Evolutionary conservation across 768 basidiomycete species (phyloP), one percentile per base, ranked within the genome.

Genomic region (Gyrodon lividus): DNA sequence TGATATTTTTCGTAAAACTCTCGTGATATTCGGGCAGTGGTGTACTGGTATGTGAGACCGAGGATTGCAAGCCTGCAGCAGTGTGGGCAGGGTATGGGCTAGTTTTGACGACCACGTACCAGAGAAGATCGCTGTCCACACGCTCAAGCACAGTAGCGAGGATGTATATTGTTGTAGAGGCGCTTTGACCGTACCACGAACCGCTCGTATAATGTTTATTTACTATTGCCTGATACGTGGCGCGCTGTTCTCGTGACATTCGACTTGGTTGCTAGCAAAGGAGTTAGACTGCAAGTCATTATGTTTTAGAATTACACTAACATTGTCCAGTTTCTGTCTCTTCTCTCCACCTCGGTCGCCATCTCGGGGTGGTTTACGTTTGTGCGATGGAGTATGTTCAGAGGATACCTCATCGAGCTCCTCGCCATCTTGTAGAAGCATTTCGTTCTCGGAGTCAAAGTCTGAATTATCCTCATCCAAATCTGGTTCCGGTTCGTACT

Each of bases 41-140:
- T 81, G 66, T 98, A 98, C 72, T 99, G 97, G 66, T 84, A 86
- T 16, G 97, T 98, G 30, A 98, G 77, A 38, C 94, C 93, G 41
- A 98, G 78, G 57, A 98, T 93, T 8, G 94, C 92, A 28, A 95
- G 78, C 92, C 92, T 94, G 64, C 12, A 9, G 28, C 0, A 5
- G 49, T 55, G 56, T 64, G 17, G 51, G 43, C 30, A 17, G 40
- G 43, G 12, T 28, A 26, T 52, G 46, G 41, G 38, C 14, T 24
- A 8, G 17, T 26, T 42, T 5, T 14, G 33, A 48, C 35, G 33
- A 17, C 14, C 26, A 59, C 76, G 43, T 61, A 93, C 97, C 97
- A 99, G 41, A 98, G 75, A 6, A 95, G 77, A 67, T 98, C 93
- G 62, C 93, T 92, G 67, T 98, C 96, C 10, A 87, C 89, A 30